Conservation (phyloP, 2,329 filamentous ascomycete genomes). For the Trichoderma sp. region DNA sequence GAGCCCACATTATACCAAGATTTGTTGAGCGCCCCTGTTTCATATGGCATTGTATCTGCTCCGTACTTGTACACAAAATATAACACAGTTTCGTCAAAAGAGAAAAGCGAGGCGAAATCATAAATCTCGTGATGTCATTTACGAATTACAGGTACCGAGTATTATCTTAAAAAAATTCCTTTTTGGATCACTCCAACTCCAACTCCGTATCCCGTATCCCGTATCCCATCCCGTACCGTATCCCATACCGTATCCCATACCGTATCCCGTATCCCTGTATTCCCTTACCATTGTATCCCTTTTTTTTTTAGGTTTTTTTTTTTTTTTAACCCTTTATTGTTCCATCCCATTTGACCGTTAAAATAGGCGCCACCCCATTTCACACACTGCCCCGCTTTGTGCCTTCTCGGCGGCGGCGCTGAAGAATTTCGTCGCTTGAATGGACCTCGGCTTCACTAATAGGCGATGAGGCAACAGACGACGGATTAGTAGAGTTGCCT, state of each 20-base stretch:
- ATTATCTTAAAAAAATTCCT: neutral
- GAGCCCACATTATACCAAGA: neutral
- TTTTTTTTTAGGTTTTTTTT: neutral
- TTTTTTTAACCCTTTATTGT: neutral
- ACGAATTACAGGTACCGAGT: neutral
- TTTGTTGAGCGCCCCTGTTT: neutral
- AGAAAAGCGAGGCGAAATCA: neutral
- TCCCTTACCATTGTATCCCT: neutral
- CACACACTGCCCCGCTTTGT: constrained; percentile 48
- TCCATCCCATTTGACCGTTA: neutral
- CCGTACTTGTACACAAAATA: no score
- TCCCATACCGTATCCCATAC: neutral
- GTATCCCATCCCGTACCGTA: neutral
- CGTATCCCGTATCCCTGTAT: neutral
- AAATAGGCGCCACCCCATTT: constrained; percentile 17
- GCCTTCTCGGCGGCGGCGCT: constrained; percentile 33
- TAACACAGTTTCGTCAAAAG: neutral
- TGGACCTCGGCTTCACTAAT: constrained; percentile 46
- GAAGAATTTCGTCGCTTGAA: constrained; percentile 38
- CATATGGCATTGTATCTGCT: no score
- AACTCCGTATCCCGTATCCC: neutral
- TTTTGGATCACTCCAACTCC: neutral
- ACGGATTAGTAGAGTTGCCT: neutral
- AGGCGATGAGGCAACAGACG: neutral
- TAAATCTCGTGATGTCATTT: constrained; percentile 15